Evolutionary conservation across 2,329 filamentous ascomycete genomes (phyloP).

Genomic region (Dactylellina leptospora): DNA sequence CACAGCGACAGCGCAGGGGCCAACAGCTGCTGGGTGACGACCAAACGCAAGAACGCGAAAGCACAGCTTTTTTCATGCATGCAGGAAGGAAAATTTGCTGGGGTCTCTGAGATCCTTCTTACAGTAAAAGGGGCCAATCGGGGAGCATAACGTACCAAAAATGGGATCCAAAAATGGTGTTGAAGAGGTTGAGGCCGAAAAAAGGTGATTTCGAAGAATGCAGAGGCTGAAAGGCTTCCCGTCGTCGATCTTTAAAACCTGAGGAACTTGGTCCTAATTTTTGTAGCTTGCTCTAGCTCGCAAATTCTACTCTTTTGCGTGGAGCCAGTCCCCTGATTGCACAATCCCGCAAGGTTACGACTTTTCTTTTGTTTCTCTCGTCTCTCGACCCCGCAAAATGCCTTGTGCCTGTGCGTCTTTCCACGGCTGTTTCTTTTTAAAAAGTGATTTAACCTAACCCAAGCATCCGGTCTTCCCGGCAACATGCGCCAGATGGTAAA

Average conservation of each 20-base stretch:
- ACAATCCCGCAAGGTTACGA: slow-evolving; percentile 50
- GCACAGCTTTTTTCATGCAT: slow-evolving; percentile 47
- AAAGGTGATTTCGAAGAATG: slow-evolving; percentile 39
- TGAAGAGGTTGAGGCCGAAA: slow-evolving; percentile 8
- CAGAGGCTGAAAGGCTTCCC: slow-evolving; percentile 39
- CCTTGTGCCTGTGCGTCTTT: slow-evolving; percentile 49
- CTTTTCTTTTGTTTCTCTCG: slow-evolving; percentile 21
- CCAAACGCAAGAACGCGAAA: slow-evolving; percentile 53
- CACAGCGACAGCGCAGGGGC: slow-evolving; percentile 49
- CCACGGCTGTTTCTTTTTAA: slow-evolving; percentile 53
- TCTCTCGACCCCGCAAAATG: slow-evolving; percentile 52
- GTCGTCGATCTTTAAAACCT: slow-evolving; percentile 31
- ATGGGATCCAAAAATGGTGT: slow-evolving; percentile 27
- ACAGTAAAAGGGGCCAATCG: slow-evolving; percentile 22
- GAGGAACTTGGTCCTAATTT: slow-evolving; percentile 32
- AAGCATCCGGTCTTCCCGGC: slow-evolving; percentile 53
- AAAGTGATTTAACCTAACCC: slow-evolving; percentile 44
- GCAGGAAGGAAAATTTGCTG: slow-evolving; percentile 36
- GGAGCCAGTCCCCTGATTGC: slow-evolving; percentile 44
- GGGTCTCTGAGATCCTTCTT: slow-evolving; percentile 42
- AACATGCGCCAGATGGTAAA: slow-evolving; percentile 44
- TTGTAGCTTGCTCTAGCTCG: slow-evolving; percentile 22
- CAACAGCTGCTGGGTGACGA: slow-evolving; percentile 48
- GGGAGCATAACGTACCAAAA: slow-evolving; percentile 46
- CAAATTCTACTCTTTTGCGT: slow-evolving; percentile 19